Evolutionary conservation across 2,329 filamentous ascomycete genomes (phyloP).

Genomic region (Cercospora zeina): DNA sequence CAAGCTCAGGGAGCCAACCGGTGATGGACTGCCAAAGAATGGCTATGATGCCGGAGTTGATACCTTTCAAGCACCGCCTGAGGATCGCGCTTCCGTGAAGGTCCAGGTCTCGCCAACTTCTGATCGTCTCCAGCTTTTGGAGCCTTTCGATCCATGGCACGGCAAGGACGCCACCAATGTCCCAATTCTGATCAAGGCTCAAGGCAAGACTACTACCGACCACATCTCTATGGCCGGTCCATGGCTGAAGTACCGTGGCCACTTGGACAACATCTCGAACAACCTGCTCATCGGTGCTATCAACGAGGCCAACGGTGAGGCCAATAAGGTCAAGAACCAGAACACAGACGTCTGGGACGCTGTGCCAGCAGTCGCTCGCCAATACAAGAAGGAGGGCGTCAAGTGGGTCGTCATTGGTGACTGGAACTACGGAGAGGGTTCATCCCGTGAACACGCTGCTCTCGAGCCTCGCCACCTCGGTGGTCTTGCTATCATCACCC

Average conservation of each 20-base stretch:
- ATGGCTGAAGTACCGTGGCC: slow-evolving; percentile 98
- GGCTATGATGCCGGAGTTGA: slow-evolving; percentile 83
- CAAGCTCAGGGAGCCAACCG: slow-evolving; percentile 75
- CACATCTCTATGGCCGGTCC: slow-evolving; percentile 70
- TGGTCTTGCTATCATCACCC: slow-evolving; percentile 93
- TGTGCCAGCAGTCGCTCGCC: slow-evolving; percentile 89
- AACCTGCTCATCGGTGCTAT: slow-evolving; percentile 99
- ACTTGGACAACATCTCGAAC: slow-evolving; percentile 99
- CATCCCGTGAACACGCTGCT: slow-evolving; percentile 96
- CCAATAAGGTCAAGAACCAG: slow-evolving; percentile 95
- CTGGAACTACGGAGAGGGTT: slow-evolving; percentile 99
- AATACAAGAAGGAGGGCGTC: slow-evolving; percentile 97
- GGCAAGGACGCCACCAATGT: slow-evolving; percentile 83
- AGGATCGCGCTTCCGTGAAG: slow-evolving; percentile 68
- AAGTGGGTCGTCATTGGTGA: slow-evolving; percentile 97
- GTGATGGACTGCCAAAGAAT: slow-evolving; percentile 72
- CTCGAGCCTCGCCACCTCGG: slow-evolving; percentile 96
- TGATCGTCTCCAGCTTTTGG: slow-evolving; percentile 89
- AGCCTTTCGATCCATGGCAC: slow-evolving; percentile 78
- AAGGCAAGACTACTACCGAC: slow-evolving; percentile 64
- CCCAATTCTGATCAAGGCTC: slow-evolving; percentile 92
- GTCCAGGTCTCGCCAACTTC: slow-evolving; percentile 86
- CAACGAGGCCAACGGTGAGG: slow-evolving; percentile 93
- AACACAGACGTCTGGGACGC: slow-evolving; percentile 80
- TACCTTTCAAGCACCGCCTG: slow-evolving; percentile 74